phyloP scores from a whole-genome alignment of 306 rosid species.

The Coriaria nepalensis region DNA sequence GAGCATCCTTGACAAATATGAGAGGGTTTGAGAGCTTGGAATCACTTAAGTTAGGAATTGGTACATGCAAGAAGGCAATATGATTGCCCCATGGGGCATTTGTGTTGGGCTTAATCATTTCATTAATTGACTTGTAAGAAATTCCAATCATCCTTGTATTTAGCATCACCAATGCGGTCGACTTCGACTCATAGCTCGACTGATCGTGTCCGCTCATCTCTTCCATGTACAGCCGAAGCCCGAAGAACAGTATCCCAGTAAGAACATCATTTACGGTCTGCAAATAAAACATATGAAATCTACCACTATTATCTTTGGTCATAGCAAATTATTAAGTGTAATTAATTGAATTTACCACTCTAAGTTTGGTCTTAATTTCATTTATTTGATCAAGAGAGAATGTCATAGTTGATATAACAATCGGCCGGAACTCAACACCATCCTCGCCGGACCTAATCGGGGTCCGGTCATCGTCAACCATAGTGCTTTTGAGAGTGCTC shows the following conservation, averaged over 20 bases:
- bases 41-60: constrained; percentile 29
- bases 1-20: constrained; percentile 31
- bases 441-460: constrained; percentile 35
- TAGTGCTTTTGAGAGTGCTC: constrained; percentile 32
- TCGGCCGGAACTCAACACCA: constrained; percentile 25
- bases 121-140: constrained; percentile 33
- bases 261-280: constrained; percentile 48
- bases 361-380: too few relatives aligned
- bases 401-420: too few relatives aligned
- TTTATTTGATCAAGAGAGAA: too few relatives aligned
- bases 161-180: constrained; percentile 37
- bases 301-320: too few relatives aligned
- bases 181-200: constrained; percentile 22
- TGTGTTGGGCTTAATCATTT: constrained; percentile 31
- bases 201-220: constrained; percentile 11
- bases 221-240: constrained; percentile 42
- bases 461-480: constrained; percentile 33
- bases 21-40: constrained; percentile 24
- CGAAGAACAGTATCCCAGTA: constrained; percentile 31
- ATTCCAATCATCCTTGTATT: constrained; percentile 38
- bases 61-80: constrained; percentile 29
- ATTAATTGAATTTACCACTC: too few relatives aligned
- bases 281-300: too few relatives aligned
- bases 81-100: constrained; percentile 45
- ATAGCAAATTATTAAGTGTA: too few relatives aligned